Percentiles rank a stretch among this genome's conserved stretches.
These are phyloP conservation scores for Solanum boliviense DNA, from an alignment of 257 asterid genomes.

Conservation along the genomic window DNA sequence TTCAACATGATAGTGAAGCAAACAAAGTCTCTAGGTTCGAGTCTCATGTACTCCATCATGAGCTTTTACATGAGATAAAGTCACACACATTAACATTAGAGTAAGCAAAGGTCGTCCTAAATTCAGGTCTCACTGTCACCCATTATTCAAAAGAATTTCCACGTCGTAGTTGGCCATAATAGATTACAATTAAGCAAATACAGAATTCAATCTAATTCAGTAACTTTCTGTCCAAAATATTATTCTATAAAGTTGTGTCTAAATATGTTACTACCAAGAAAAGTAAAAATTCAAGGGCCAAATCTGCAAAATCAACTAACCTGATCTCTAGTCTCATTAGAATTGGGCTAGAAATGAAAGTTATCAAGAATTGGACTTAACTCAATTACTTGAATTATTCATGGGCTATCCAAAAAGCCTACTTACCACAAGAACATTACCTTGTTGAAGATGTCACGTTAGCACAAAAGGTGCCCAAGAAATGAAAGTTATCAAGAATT, in stretches of 20 bases:
- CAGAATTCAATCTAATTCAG: neutral
- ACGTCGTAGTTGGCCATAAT: too few species aligned
- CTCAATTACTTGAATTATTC: neutral
- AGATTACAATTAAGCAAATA: neutral
- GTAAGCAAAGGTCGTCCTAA: neutral
- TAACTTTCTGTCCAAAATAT: neutral
- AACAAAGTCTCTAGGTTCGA: too few species aligned
- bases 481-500: too few species aligned
- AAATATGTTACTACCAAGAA: neutral
- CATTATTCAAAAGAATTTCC: neutral
- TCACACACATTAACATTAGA: neutral
- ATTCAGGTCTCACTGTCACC: fast-evolving
- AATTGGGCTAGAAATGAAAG: neutral
- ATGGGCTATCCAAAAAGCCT: neutral
- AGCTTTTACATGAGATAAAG: too few species aligned
- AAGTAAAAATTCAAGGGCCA: neutral
- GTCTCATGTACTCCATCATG: neutral
- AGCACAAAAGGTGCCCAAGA: too few species aligned
- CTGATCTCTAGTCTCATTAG: neutral
- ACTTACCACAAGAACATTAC: neutral
- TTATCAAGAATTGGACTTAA: neutral
- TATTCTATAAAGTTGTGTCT: neutral
- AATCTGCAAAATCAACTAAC: neutral
- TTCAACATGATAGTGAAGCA: neutral
- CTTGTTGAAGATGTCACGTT: fast-evolving